Evolutionary conservation across 2,329 filamentous ascomycete species (phyloP).

Genomic region (Biscogniauxia sp.): DNA sequence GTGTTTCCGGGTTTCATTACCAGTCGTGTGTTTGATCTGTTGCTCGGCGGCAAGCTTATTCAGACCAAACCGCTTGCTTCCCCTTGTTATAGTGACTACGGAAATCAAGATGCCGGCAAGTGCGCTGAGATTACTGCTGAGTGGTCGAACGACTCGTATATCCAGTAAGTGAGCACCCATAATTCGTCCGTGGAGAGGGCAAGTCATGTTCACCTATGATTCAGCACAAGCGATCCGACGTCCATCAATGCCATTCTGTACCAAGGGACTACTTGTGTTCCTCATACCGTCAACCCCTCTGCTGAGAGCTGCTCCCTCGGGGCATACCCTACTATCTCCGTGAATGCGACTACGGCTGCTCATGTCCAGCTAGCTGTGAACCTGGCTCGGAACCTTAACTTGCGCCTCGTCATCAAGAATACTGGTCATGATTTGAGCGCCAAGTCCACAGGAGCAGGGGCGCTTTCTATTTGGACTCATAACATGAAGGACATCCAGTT

Average conservation of each 20-base stretch:
- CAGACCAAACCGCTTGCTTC: conserved; percentile 27
- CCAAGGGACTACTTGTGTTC: conserved; percentile 27
- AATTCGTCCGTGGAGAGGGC: not conserved
- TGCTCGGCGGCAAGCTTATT: conserved; percentile 28
- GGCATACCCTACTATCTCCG: conserved; percentile 27
- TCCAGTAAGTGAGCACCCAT: conserved; percentile 21
- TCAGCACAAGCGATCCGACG: conserved; percentile 28
- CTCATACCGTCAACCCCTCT: conserved; percentile 25
- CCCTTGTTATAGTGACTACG: conserved; percentile 27
- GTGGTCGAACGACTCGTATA: conserved; percentile 28
- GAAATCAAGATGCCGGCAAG: conserved; percentile 24
- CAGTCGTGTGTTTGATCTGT: conserved; percentile 24
- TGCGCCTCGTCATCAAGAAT: conserved; percentile 29
- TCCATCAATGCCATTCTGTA: conserved; percentile 30
- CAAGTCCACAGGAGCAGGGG: conserved; percentile 28
- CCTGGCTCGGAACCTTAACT: conserved; percentile 26
- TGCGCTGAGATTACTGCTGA: conserved; percentile 26
- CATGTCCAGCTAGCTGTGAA: conserved; percentile 29
- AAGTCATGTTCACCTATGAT: not conserved
- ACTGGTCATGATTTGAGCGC: conserved; percentile 29
- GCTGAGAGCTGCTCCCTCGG: conserved; percentile 25
- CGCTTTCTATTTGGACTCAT: conserved; percentile 29
- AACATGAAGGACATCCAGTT: conserved; percentile 28
- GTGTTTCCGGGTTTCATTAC: conserved; percentile 26
- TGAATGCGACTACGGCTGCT: conserved; percentile 27